These are phyloP conservation scores for Vaccinium darrowii DNA, from an alignment of 148 eudicot genomes.

Conservation along the genomic window DNA sequence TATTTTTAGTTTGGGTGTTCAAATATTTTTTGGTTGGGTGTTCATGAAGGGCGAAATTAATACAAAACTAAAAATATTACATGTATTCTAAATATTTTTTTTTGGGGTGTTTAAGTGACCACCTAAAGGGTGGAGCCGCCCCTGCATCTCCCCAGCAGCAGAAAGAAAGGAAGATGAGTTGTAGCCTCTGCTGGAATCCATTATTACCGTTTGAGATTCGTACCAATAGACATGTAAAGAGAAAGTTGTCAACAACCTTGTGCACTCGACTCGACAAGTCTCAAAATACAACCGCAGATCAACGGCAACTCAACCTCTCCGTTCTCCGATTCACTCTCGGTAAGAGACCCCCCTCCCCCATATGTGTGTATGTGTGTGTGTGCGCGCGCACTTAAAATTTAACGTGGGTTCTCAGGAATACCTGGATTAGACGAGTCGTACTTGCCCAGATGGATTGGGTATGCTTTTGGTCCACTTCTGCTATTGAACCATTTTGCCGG, in stretches of 20 bases:
- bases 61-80: too few relatives aligned
- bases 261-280: slow-evolving; percentile 35
- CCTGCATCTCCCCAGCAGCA: too few relatives aligned
- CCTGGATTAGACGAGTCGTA: slow-evolving; percentile 43
- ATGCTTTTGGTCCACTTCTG: slow-evolving; percentile 42
- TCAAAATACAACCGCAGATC: slow-evolving; percentile 21
- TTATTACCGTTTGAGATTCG: slow-evolving; percentile 21
- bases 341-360: not conserved
- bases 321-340: slow-evolving; percentile 89
- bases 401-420: slow-evolving; percentile 44
- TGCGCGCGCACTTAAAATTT: too few relatives aligned
- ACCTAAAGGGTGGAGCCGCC: too few relatives aligned
- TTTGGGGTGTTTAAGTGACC: too few relatives aligned
- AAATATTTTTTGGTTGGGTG: too few relatives aligned
- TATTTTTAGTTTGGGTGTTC: too few relatives aligned
- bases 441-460: slow-evolving; percentile 93
- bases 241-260: slow-evolving; percentile 20
- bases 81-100: too few relatives aligned
- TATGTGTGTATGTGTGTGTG: too few relatives aligned
- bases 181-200: slow-evolving; percentile 19
- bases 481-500: slow-evolving; percentile 76
- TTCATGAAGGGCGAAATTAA: too few relatives aligned
- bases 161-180: slow-evolving; percentile 18
- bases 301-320: slow-evolving; percentile 77
- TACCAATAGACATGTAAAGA: slow-evolving; percentile 22